Base-by-base conservation (phyloP, 345 rosid species). In the Salix suchowensis region DNA sequence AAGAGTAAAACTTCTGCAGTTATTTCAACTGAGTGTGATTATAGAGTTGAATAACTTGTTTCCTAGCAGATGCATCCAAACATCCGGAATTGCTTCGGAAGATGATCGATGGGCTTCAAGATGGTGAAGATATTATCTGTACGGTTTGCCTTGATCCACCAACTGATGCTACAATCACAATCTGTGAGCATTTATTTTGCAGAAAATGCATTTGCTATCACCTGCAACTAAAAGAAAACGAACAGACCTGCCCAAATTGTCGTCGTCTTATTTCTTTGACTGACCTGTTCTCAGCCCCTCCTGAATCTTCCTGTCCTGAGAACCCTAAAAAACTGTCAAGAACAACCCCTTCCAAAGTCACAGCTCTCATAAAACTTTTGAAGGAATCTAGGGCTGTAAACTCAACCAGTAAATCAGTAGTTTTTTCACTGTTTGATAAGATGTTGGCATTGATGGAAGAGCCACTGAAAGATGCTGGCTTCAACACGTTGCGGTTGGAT, bases 41-140 rank as follows among this genome's bases (percentile, higher is more conserved):
- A 58, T 64, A 65, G 16, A 71, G 46, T 28, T 30, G 32, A 30
- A 30, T 30, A 30, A 21, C 77, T 70, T 46, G 55, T 66, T 78
- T 79, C 40, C 66, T 40, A 79, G 61, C 92, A 92, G 97, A 94
- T 87, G 93, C 88, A 70, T 87, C 97, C 65, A 90, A 86, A 82
- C 89, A 85, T 70, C 96, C 97, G 36, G 97, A 94, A 77, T 85
- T 94, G 85, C 89, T 91, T 60, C 82, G 86, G 79, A 94, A 92
- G 83, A 74, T 94, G 65, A 84, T 89, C 75, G 87, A 65, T 18
- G 82, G 84, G 75, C 82, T 94, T 76, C 94, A 91, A 90, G 95
- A 90, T 82, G 91, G 93, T 48, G 98, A 94, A 83, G 97, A 94
- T 83, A 87, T 91, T 67, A 97, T 92, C 76, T 94, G 97, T 81